Evolutionary conservation across 495 filamentous ascomycete genomes (phyloP), one percentile per base, ranked within the genome.

Genomic region (Daldinia caldariorum): DNA sequence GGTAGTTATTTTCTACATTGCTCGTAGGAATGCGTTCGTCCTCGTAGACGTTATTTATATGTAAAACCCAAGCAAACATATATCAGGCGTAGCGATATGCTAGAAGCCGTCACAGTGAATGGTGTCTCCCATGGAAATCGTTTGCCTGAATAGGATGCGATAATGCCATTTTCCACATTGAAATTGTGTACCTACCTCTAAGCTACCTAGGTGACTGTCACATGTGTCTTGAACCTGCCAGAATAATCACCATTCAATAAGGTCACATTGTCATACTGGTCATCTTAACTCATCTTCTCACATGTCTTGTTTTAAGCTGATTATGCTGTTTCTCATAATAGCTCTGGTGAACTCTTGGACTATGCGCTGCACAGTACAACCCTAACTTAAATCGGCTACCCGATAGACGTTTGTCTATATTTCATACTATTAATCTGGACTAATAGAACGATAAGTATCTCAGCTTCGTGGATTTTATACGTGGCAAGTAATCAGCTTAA

Each of bases 111-210:
- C 43, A 22, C 9, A 8, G 16, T 9, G 7, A 41, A 49, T 50
- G 34, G 41, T 49, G 20, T 45, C n/a, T 13, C 31, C 34, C 38
- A 39, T 43, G 12, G 32, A 45, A 47, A 47, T 63, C 54, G 60
- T 55, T 49, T 64, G 54, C 67, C 61, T 6, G 29, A 69, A 60
- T 55, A 34, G 49, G 56, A 56, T 58, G 18, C 31, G 35, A 38
- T 54, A 59, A 16, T 8, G 18, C 43, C 18, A 47, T 22, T 47
- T 47, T 47, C 43, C 43, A 47, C 18, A 8, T 47, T 8, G 1
- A 47, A 47, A 47, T 22, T 47, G 43, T 47, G 43, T 47, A 47
- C 16, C 43, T 20, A 47, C 16, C 43, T 20, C 22, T 20, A 22
- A n/a, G n/a, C n/a, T n/a, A n/a, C n/a, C n/a, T n/a, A n/a, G n/a